A percentile compares a stretch with the other conserved stretches of the same genome.
Evolutionary conservation across 1,284 basidiomycete species (phyloP).

Genomic region (Sanguinoderma infundibulare): DNA sequence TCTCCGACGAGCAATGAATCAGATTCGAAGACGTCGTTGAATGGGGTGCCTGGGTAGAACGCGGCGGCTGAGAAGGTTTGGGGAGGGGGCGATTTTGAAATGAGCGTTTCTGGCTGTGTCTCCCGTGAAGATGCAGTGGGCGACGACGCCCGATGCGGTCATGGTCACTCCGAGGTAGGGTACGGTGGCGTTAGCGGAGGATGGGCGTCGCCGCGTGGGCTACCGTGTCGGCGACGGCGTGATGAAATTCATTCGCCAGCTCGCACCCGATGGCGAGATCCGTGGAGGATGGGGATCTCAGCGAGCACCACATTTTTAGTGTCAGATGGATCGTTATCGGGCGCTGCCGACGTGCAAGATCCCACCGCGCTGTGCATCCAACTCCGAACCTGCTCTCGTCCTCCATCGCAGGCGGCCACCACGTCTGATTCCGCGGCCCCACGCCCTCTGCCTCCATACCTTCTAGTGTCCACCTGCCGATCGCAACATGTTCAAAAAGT

Average conservation of each 20-base stretch:
- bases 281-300: background rate
- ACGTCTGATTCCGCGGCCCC: background rate
- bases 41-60: background rate
- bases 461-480: background rate
- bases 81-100: background rate
- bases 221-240: too few species aligned
- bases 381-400: too few species aligned
- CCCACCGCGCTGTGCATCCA: too few species aligned
- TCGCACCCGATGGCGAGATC: background rate
- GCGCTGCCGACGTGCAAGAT: background rate
- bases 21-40: background rate
- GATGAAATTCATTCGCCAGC: background rate
- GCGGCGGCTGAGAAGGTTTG: background rate
- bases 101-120: background rate
- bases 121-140: background rate
- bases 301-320: background rate
- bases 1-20: background rate
- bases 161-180: too few species aligned
- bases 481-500: conserved; percentile 62
- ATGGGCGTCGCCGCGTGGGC: too few species aligned
- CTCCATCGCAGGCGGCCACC: background rate
- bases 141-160: background rate
- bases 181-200: too few species aligned
- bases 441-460: background rate
- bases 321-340: background rate